Percentiles rank a stretch among this genome's conserved stretches.
Conservation (phyloP, 176 grass and related monocot species). For the Oryza glumipatula region DNA sequence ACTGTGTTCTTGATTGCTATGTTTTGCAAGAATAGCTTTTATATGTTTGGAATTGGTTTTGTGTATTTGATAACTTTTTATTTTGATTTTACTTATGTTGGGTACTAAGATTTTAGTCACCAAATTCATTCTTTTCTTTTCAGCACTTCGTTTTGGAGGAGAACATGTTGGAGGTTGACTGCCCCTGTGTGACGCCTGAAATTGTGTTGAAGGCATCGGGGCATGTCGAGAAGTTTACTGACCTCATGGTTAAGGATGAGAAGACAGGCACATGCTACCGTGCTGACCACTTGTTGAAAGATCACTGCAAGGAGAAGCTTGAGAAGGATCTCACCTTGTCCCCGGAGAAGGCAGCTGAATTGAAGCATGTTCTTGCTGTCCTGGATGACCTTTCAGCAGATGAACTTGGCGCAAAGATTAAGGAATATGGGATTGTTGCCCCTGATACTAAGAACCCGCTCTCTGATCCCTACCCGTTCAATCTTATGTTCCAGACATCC, state of each 20-base stretch:
- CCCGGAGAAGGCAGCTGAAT: conserved; percentile 57
- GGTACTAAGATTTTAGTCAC: neutral
- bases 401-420: conserved; percentile 71
- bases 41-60: neutral
- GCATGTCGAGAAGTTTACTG: conserved; percentile 87
- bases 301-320: conserved; percentile 84
- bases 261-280: conserved; percentile 86
- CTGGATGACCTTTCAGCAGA: conserved; percentile 73
- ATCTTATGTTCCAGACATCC: conserved; percentile 92
- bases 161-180: conserved; percentile 89
- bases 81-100: neutral
- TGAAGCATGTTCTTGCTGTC: conserved; percentile 59
- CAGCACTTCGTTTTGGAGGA: conserved; percentile 87
- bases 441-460: conserved; percentile 75
- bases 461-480: conserved; percentile 86
- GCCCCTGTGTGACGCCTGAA: conserved; percentile 78
- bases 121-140: conserved; percentile 15
- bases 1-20: neutral
- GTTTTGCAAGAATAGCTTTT: neutral
- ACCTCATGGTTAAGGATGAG: conserved; percentile 91
- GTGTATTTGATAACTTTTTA: neutral
- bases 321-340: conserved; percentile 78
- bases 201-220: conserved; percentile 82
- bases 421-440: conserved; percentile 75
- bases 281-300: conserved; percentile 77